Evolutionary conservation across 169 alveolate species (phyloP).

Genomic region (Plasmodium inui): DNA sequence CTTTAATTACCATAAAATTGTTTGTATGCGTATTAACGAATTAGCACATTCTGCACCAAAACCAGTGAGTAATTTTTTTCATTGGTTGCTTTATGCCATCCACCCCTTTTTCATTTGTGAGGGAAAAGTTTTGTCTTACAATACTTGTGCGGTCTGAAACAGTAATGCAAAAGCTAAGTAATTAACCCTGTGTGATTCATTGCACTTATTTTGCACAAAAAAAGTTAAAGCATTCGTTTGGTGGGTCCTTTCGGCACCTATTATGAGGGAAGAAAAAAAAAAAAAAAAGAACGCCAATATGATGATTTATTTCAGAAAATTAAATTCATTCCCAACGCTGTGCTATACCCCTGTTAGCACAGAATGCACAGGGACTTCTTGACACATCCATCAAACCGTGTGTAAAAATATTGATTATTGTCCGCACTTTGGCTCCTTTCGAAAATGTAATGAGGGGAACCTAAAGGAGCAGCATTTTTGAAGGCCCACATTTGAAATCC

Average conservation of each 20-base stretch:
- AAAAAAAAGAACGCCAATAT: background rate
- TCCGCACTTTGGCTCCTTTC: background rate
- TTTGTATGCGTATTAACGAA: background rate
- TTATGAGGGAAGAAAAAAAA: background rate
- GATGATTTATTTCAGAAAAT: conserved; percentile 5
- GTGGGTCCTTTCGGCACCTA: conserved; percentile 10
- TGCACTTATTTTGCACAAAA: conserved; percentile 70
- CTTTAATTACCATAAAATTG: background rate
- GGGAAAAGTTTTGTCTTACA: background rate
- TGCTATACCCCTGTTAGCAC: background rate
- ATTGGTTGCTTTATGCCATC: background rate
- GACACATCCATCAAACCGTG: background rate
- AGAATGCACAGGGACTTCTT: background rate
- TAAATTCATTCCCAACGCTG: background rate
- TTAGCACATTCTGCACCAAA: background rate
- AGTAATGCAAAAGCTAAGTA: background rate
- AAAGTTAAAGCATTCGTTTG: background rate
- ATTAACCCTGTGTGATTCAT: background rate
- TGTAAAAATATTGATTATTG: background rate
- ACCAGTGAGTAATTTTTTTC: background rate
- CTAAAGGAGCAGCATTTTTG: background rate
- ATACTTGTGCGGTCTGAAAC: background rate
- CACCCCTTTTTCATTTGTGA: background rate
- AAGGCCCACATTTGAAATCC: background rate
- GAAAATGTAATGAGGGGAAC: background rate